Percentiles rank a stretch among this genome's conserved stretches.
These are phyloP conservation scores for Xylaria sp. DNA, from an alignment of 2,329 filamentous ascomycete genomes.

Conservation along the genomic window DNA sequence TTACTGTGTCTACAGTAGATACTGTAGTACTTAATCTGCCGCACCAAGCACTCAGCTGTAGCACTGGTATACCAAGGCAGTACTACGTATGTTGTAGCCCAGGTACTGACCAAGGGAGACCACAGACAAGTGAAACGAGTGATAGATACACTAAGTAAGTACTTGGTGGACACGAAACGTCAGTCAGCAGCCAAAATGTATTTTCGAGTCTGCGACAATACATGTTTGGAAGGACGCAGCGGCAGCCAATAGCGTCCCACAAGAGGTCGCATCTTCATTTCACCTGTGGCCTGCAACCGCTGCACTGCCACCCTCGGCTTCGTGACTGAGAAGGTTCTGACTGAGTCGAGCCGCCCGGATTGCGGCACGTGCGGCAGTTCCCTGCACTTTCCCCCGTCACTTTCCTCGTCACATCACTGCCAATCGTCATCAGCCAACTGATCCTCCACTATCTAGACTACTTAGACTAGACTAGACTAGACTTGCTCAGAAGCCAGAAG, in stretches of 20 bases:
- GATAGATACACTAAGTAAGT: not conserved
- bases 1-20: no score
- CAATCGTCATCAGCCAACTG: conserved; percentile 12
- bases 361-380: not conserved
- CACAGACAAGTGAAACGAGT: conserved; percentile 10
- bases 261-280: conserved; percentile 23
- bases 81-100: no score
- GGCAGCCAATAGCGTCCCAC: conserved; percentile 10
- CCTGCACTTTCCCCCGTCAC: not conserved
- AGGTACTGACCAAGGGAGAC: no score
- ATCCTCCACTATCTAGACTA: conserved; percentile 3
- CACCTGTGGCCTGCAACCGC: conserved; percentile 9
- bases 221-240: conserved; percentile 21
- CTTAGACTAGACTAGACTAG: not conserved
- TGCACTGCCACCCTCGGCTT: conserved; percentile 28
- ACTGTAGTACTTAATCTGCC: no score
- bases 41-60: not conserved
- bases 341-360: conserved; percentile 12
- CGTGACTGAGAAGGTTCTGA: no score
- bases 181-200: conserved; percentile 4
- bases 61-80: not conserved
- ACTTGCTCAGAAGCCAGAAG: not conserved
- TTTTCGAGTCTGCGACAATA: conserved; percentile 21
- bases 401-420: not conserved
- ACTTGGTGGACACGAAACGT: not conserved